Evolutionary conservation across 352 stramenopile species (phyloP), one percentile per base, ranked within the genome.

Genomic region (Discostella stelligera): DNA sequence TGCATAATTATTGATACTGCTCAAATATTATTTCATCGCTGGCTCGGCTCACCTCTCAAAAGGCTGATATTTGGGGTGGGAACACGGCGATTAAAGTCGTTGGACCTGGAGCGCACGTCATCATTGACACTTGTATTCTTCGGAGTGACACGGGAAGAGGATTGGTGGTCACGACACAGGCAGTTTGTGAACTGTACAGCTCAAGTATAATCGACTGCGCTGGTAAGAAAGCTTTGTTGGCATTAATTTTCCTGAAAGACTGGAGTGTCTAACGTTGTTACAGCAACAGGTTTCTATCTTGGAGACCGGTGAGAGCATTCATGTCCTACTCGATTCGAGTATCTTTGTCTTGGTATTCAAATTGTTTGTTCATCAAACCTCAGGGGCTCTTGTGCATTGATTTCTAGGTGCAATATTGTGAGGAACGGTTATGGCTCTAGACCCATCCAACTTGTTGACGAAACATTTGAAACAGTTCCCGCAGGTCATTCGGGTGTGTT

Each of bases 271-370:
- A 41, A 41, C 32, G 9, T 9, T 41, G 4, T 41, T 41, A 41
- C 32, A 41, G 80, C 80, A 25, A 87, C 80, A 11, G 80, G 80
- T 39, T 60, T 87, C 39, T 87, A 82, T 61, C 25, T 87, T 3
- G 80, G 80, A 1, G 75, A 82, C 63, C 70, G 58, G 66, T 56
- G 21, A 69, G 44, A 53, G 44, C 52, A 37, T 25, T 2, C 30
- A 48, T 67, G 50, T 16, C n/a, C 3, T 25, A 18, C 14, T 30
- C 50, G 9, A 41, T 41, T 41, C 32, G 3, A 41, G 5, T 58
- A 30, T 3, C 14, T 27, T 18, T 58, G 30, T 6, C 21, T 2
- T 44, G 54, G 7, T 68, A 18, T 41, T 44, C 8, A 11, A 21
- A 66, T 50, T 2, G 14, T 52, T 54, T 5, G 10, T 30, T 49